Conservation (phyloP, 2,329 filamentous ascomycete genomes). For the Colletotrichum gloeosporioides region DNA sequence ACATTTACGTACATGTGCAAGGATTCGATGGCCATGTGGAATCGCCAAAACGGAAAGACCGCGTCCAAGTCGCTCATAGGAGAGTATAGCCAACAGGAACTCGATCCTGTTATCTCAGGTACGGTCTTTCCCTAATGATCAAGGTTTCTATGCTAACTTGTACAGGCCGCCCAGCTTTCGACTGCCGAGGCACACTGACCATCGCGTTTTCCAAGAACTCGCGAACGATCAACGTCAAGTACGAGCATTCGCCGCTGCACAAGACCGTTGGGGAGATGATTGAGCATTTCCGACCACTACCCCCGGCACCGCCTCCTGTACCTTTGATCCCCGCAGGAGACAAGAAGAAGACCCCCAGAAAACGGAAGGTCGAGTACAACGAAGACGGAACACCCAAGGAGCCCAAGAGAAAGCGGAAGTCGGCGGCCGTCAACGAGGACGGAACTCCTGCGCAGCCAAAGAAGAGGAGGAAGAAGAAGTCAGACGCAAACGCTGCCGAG, state of each 20-base stretch:
- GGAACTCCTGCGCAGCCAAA: slow-evolving; percentile 24
- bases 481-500: background rate
- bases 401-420: slow-evolving; percentile 17
- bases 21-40: slow-evolving; percentile 58
- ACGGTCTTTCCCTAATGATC: slow-evolving; percentile 22
- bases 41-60: slow-evolving; percentile 48
- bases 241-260: slow-evolving; percentile 63
- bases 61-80: slow-evolving; percentile 46
- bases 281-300: slow-evolving; percentile 51
- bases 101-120: slow-evolving; percentile 52
- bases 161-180: slow-evolving; percentile 61
- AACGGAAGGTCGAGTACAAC: slow-evolving; percentile 22
- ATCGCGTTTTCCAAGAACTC: slow-evolving; percentile 55
- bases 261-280: slow-evolving; percentile 57
- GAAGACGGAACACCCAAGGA: background rate
- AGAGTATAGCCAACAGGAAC: slow-evolving; percentile 53
- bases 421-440: slow-evolving; percentile 15
- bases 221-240: slow-evolving; percentile 56
- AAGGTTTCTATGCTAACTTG: background rate
- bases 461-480: slow-evolving; percentile 1
- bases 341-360: slow-evolving; percentile 32
- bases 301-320: slow-evolving; percentile 32
- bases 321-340: slow-evolving; percentile 23
- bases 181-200: slow-evolving; percentile 58
- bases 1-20: slow-evolving; percentile 59